Evolutionary conservation across 768 basidiomycete species (phyloP).

Genomic region (Panellus pusillus): DNA sequence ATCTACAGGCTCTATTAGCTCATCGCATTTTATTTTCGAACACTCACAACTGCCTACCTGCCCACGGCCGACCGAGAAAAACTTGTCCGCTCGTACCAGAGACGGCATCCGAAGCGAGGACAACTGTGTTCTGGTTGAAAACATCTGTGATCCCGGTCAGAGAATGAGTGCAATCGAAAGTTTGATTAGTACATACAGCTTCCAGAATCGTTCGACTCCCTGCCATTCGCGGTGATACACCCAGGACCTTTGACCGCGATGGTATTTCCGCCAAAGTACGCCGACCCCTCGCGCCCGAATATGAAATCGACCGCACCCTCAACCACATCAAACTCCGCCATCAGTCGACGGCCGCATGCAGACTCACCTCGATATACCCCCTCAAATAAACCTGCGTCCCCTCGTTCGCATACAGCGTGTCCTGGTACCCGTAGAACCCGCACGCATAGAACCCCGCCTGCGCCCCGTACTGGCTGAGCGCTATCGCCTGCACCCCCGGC

Average conservation of each 20-base stretch:
- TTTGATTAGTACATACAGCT: conserved; percentile 50
- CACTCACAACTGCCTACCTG: conserved; percentile 25
- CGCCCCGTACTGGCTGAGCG: conserved; percentile 49
- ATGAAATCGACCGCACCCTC: conserved; percentile 54
- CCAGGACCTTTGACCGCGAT: conserved; percentile 46
- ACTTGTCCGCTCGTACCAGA: conserved; percentile 36
- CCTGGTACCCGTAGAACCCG: conserved; percentile 48
- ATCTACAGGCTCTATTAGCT: conserved; percentile 26
- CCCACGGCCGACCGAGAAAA: conserved; percentile 52
- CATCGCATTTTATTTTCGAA: too few relatives aligned
- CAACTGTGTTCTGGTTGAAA: conserved; percentile 44
- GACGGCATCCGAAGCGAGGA: conserved; percentile 40
- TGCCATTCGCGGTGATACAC: conserved; percentile 50
- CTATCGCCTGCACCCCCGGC: conserved; percentile 46
- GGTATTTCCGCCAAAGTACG: conserved; percentile 51
- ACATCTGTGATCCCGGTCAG: conserved; percentile 32
- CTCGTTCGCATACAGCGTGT: conserved; percentile 44
- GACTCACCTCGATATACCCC: conserved; percentile 46
- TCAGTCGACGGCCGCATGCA: neutral
- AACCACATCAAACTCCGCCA: too few relatives aligned
- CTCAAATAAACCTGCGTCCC: conserved; percentile 50
- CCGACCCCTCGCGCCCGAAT: conserved; percentile 42
- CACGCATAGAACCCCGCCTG: conserved; percentile 47
- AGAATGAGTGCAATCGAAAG: neutral
- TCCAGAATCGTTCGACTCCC: conserved; percentile 41